Evolutionary conservation across 345 rosid species (phyloP).

Genomic region (Eutrema heterophyllum): DNA sequence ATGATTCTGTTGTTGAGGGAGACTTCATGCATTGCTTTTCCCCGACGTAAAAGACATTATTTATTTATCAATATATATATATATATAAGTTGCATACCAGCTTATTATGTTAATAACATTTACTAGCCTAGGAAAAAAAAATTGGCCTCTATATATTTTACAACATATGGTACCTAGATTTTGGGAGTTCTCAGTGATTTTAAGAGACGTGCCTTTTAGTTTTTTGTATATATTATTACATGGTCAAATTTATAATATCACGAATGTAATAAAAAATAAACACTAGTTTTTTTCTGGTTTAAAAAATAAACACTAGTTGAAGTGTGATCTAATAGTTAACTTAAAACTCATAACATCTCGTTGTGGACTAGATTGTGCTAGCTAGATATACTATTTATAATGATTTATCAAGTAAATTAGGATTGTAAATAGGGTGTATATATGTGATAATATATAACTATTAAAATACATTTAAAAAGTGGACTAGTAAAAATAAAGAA

Average conservation of each 20-base stretch:
- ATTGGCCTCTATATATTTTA: not conserved
- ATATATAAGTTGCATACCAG: not conserved
- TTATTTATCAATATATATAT: not conserved
- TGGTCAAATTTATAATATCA: not conserved
- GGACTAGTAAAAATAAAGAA: too few species aligned
- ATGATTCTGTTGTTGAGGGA: slow-evolving; percentile 54
- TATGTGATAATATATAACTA: not conserved
- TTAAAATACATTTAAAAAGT: too few species aligned
- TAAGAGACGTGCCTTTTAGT: not conserved
- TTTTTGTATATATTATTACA: not conserved
- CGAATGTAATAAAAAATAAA: not conserved
- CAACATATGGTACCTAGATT: slow-evolving; percentile 1
- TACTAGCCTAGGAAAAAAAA: not conserved
- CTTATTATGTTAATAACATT: not conserved
- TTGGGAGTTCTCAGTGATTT: not conserved
- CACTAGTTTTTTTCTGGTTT: too few species aligned
- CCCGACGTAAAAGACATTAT: slow-evolving; percentile 58
- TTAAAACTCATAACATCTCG: not conserved
- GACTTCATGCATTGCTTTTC: slow-evolving; percentile 89
- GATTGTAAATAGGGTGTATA: not conserved
- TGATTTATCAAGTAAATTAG: not conserved
- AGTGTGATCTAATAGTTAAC: not conserved
- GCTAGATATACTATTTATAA: not conserved
- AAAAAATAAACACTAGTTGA: not conserved
- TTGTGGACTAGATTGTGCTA: not conserved